A percentile compares a stretch with the other conserved stretches of the same genome.
Evolutionary conservation across 2,329 filamentous ascomycete species (phyloP).

Genomic region (Pseudocercospora fijiensis): DNA sequence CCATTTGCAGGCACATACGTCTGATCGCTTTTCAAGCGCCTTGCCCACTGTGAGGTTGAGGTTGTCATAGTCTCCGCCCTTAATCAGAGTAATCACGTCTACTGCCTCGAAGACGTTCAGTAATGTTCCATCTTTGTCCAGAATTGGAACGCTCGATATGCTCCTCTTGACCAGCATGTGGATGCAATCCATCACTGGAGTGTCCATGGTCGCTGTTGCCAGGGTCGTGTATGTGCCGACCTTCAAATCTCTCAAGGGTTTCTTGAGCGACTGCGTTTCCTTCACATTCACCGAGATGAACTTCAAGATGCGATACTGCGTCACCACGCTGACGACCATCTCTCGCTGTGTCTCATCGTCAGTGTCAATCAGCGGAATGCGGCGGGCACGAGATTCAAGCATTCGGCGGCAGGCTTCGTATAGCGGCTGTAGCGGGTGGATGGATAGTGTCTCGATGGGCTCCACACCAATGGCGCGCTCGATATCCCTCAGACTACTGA

Average conservation of each 20-base stretch:
- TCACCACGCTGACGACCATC: constrained; percentile 94
- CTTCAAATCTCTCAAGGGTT: constrained; percentile 77
- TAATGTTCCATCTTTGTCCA: constrained; percentile 75
- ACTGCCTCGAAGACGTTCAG: constrained; percentile 98
- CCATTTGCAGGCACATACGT: constrained; percentile 51
- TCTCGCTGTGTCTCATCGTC: constrained; percentile 91
- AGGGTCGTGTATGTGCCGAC: constrained; percentile 82
- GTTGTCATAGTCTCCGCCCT: constrained; percentile 89
- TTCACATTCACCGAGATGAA: constrained; percentile 95
- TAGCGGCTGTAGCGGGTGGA: constrained; percentile 82
- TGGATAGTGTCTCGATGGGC: constrained; percentile 92
- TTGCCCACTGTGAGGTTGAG: constrained; percentile 83
- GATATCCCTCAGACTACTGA: constrained; percentile 91
- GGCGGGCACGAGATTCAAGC: constrained; percentile 86
- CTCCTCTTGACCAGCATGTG: constrained; percentile 88
- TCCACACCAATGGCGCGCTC: constrained; percentile 89
- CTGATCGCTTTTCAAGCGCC: constrained; percentile 78
- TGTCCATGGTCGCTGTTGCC: constrained; percentile 82
- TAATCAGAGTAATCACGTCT: constrained; percentile 94
- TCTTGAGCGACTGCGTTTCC: constrained; percentile 84
- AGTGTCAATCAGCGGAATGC: constrained; percentile 89
- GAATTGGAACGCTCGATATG: constrained; percentile 91
- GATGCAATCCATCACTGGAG: constrained; percentile 89
- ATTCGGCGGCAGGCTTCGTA: constrained; percentile 95
- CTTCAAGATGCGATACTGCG: constrained; percentile 96